Evolutionary conservation across 2,329 filamentous ascomycete species (phyloP), one percentile per base, ranked within the genome.

Genomic region (Zarea fungicola): DNA sequence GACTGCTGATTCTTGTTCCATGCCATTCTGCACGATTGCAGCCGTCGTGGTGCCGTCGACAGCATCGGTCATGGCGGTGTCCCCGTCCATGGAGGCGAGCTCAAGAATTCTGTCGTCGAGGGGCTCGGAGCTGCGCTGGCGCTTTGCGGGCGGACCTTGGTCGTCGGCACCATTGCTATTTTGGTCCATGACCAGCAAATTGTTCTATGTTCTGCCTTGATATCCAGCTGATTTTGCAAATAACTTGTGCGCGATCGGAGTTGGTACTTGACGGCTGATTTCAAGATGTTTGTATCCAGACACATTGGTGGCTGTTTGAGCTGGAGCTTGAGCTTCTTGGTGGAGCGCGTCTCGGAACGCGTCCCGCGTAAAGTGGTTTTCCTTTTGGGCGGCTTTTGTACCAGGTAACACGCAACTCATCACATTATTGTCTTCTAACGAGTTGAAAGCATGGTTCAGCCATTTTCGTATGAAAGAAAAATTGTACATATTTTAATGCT

Each of bases 291-390:
- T n/a, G n/a, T n/a, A n/a, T n/a, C n/a, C n/a, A n/a, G n/a, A n/a
- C n/a, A n/a, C n/a, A n/a, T n/a, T n/a, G 41, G 28, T 29, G 34
- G 40, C 40, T 32, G 2, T 32, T n/a, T n/a, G n/a, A n/a, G 14
- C 19, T 18, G 25, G 7, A 34, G 19, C 35, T 39, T n/a, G n/a
- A n/a, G n/a, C n/a, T 47, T 16, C 21, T 9, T 29, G 43, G 44
- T 47, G 44, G 44, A 40, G 44, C 44, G 35, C 35, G 44, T 25
- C n/a, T n/a, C 26, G 7, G 11, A 26, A 43, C 41, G 41, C 41
- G 41, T 43, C 7, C 9, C 41, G 41, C 41, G 41, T 43, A 43
- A 43, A 43, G 41, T 43, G 41, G 41, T 43, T 43, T 43, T 19
- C 25, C n/a, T 42, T 31, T n/a, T n/a, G n/a, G n/a, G n/a, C n/a